Evolutionary conservation across 225 moss, liverwort and hornwort species (phyloP), one percentile per base, ranked within the genome.

Genomic region (Rhytidiadelphus loreus): DNA sequence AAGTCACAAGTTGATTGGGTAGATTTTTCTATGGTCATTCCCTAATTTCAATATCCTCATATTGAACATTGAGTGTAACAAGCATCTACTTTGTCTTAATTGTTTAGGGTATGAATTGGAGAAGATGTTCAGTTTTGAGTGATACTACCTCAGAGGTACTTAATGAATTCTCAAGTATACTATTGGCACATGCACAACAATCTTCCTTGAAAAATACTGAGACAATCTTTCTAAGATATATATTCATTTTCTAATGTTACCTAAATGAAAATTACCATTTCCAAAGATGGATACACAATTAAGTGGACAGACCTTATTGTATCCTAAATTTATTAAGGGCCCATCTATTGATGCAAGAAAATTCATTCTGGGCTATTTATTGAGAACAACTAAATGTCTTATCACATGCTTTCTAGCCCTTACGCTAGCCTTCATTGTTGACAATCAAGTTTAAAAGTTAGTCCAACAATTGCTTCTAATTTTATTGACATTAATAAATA

Each of bases 301-400:
- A 5, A 33, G 6, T 6, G 0, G 2, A 18, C 0, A 3, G 3
- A 6, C 66, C 5, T 13, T 29, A 29, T 3, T 66, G 4, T 58
- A 33, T 72, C 6, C 16, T 33, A 44, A 33, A 5, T 57, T 72
- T 4, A 72, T 85, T 2, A 35, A 44, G 6, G 25, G 4, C 2
- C 3, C 16, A 25, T 72, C 12, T 58, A 44, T 71, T 58, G 17
- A 33, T 58, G 32, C 11, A 15, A 32, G 7, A 11, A 41, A 30
- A 39, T 22, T 23, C 28, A 30, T 16, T 70, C 2, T 3, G 16
- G 6, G 8, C 2, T 70, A 22, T 57, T 46, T 32, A 21, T 23
- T 39, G 13, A 32, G 22, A 10, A 8, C 8, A n/a, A 53, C 7
- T 7, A 63, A 1, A 50, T 63, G 16, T 52, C 12, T 83, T 53